Evolutionary conservation across 257 asterid species (phyloP).

Genomic region (Handroanthus guayacan): DNA sequence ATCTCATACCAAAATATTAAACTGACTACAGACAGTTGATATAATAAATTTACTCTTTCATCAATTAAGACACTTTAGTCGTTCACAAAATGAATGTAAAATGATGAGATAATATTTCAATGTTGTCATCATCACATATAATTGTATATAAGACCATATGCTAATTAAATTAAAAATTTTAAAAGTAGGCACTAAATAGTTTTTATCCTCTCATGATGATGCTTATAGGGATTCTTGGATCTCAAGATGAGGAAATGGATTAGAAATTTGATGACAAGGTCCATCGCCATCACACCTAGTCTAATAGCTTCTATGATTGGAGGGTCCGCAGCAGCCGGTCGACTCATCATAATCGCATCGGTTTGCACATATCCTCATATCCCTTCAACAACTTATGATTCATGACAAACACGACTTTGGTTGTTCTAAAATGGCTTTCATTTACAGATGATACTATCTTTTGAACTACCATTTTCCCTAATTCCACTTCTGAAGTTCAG

Average conservation of each 20-base stretch:
- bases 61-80: no score
- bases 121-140: no score
- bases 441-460: conserved; percentile 84
- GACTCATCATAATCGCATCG: conserved; percentile 91
- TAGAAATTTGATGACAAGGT: conserved; percentile 79
- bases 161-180: no score
- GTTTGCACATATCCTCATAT: conserved; percentile 44
- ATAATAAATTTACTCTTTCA: no score
- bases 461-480: conserved; percentile 87
- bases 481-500: conserved; percentile 85
- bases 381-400: no score
- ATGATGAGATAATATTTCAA: no score
- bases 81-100: no score
- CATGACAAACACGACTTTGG: no score
- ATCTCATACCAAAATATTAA: no score
- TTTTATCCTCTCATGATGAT: background rate
- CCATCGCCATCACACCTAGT: conserved; percentile 89
- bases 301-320: conserved; percentile 81
- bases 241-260: conserved; percentile 79
- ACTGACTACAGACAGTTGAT: no score
- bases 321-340: conserved; percentile 90
- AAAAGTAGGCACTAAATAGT: background rate
- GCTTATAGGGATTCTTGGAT: conserved; percentile 77
- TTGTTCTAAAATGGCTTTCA: background rate
- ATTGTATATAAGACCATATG: no score